Conservation (phyloP, 768 basidiomycete species). For the Heimioporus sp. region DNA sequence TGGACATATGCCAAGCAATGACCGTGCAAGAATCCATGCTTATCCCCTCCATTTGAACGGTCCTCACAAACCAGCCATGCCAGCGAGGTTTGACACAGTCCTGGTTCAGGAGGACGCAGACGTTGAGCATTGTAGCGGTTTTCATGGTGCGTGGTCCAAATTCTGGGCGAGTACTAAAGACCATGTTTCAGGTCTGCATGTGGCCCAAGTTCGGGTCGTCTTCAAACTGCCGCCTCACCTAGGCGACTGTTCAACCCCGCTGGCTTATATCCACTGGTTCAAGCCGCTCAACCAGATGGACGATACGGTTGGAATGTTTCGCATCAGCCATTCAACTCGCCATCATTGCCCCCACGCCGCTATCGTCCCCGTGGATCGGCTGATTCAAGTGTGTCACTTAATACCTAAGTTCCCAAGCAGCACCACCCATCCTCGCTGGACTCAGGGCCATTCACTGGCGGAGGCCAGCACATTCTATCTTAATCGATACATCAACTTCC, state of each 20-base stretch:
- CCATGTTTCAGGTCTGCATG: constrained; percentile 13
- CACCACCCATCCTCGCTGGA: background rate
- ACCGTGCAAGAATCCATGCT: background rate
- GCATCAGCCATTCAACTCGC: too few relatives aligned
- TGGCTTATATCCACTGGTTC: constrained; percentile 31
- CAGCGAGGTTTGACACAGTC: too few relatives aligned
- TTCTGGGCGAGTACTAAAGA: too few relatives aligned
- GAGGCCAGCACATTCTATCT: too few relatives aligned
- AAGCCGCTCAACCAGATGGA: background rate
- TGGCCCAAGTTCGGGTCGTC: constrained; percentile 27
- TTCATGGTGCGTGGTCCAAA: background rate
- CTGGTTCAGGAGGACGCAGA: too few relatives aligned
- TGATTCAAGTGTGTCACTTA: background rate
- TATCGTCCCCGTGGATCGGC: background rate
- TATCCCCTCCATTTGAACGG: background rate
- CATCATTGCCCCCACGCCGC: background rate
- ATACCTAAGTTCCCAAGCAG: background rate
- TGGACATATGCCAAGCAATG: too few relatives aligned
- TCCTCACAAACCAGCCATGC: too few relatives aligned
- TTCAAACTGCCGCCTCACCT: constrained; percentile 22
- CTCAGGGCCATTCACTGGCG: background rate
- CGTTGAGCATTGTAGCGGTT: background rate
- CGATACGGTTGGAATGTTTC: too few relatives aligned
- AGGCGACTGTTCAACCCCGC: constrained; percentile 9
- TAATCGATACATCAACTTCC: too few relatives aligned